phyloP scores from a whole-genome alignment of 1,139 yeast species.

The Hanseniaspora sp. region DNA sequence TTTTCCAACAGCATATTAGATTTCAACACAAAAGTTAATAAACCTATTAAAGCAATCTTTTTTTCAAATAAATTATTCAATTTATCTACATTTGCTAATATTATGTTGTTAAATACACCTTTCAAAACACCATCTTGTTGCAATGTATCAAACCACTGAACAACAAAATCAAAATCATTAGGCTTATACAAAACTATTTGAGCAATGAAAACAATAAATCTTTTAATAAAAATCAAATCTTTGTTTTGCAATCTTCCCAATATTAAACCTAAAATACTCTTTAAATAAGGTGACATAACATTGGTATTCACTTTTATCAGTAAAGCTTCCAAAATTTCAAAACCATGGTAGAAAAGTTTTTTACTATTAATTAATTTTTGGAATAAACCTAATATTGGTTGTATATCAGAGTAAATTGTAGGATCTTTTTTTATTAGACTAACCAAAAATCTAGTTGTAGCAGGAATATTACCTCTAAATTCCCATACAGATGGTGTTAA shows the following conservation, averaged over 20 bases:
- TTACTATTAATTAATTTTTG: constrained; percentile 84
- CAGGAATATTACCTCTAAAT: constrained; percentile 83
- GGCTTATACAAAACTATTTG: constrained; percentile 36
- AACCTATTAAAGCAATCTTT: constrained; percentile 65
- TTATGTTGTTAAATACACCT: constrained; percentile 50
- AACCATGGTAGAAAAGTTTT: constrained; percentile 67
- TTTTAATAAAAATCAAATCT: constrained; percentile 70
- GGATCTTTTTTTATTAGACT: constrained; percentile 61
- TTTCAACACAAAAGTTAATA: constrained; percentile 41
- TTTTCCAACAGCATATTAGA: constrained; percentile 33
- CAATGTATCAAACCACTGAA: constrained; percentile 34
- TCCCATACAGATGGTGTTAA: constrained; percentile 91
- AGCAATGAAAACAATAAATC: constrained; percentile 57
- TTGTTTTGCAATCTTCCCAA: constrained; percentile 70
- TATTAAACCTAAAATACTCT: constrained; percentile 63
- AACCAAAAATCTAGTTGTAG: constrained; percentile 67
- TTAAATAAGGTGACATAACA: constrained; percentile 44
- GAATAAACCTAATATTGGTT: constrained; percentile 89
- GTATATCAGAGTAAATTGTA: constrained; percentile 40
- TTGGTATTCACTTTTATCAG: constrained; percentile 46
- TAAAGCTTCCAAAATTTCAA: constrained; percentile 68
- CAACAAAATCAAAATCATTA: constrained; percentile 29
- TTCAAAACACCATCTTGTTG: constrained; percentile 39
- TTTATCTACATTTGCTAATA: constrained; percentile 55
- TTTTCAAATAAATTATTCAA: constrained; percentile 63